Evolutionary conservation across 352 stramenopile species (phyloP), one percentile per base, ranked within the genome.

Genomic region (Pythium aristosporum): DNA sequence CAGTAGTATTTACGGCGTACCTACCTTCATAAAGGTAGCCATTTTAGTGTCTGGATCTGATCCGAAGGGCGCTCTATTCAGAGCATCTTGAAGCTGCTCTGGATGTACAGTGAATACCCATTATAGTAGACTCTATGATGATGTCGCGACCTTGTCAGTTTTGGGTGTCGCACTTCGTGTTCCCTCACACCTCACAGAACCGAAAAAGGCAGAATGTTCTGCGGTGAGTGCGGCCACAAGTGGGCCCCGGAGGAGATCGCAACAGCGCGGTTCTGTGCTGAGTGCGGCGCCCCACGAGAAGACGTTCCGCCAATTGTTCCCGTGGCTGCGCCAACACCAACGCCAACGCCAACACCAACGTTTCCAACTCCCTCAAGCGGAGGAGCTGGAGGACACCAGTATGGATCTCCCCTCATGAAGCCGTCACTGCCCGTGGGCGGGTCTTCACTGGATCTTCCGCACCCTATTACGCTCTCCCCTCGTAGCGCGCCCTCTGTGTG

Each of bases 241-340:
- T 94, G 84, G 84, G 84, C 82, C 44, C 78, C 84, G 4, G 84
- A 91, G 46, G 85, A 94, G 71, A 91, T 92, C 67, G 80, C 78
- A 30, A 85, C 69, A 41, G 80, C 83, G 65, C 81, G 84, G 69
- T 94, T 94, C 68, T 94, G 85, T 67, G 85, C 85, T 54, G 85
- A 94, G 66, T 94, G 85, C 47, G 83, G 85, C 8, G 78, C 83
- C 23, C 80, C 82, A 5, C 82, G 85, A 16, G 83, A 92, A 60
- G 80, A 92, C 36, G 67, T 77, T 23, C 69, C 79, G 13, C 39
- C 39, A 46, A 46, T 15, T 20, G 15, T 46, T 46, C 39, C 39
- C 5, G 15, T 20, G 5, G 16, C 55, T 10, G 30, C 58, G 36
- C 25, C 69, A 9, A 25, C 69, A 61, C 61, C 20, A 67, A 34